Evolutionary conservation across 495 filamentous ascomycete species (phyloP).

Genomic region (Penicillium argentinense): DNA sequence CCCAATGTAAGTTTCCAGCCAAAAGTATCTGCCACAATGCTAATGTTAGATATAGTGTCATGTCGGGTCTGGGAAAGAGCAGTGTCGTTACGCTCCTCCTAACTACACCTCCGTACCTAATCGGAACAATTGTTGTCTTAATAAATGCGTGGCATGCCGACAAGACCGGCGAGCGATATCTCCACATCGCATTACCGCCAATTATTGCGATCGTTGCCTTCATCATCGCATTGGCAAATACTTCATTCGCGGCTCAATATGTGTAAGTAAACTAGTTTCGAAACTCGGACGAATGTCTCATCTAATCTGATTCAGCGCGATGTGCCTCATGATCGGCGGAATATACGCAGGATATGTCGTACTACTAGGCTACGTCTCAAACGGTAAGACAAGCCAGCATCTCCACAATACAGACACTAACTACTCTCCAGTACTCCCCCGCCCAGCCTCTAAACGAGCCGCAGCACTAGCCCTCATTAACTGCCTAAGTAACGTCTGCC

Average conservation of each 20-base stretch:
- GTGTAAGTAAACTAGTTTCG: conserved; percentile 4
- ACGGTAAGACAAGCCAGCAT: conserved; percentile 1
- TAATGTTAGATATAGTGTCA: conserved; percentile 5
- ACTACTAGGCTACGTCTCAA: conserved; percentile 63
- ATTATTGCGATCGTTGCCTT: conserved; percentile 65
- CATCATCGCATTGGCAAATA: conserved; percentile 64
- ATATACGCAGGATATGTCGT: conserved; percentile 59
- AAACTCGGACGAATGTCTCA: neutral
- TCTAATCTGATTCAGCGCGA: conserved; percentile 5
- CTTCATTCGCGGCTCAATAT: conserved; percentile 27
- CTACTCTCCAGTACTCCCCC: conserved; percentile 11
- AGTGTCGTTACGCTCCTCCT: conserved; percentile 52
- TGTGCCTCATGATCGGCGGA: conserved; percentile 19
- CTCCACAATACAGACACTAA: neutral
- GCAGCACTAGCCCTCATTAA: conserved; percentile 23
- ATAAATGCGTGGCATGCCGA: conserved; percentile 73
- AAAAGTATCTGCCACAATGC: neutral
- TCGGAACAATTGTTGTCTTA: conserved; percentile 65
- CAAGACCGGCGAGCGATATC: conserved; percentile 69
- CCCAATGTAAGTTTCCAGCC: conserved; percentile 37
- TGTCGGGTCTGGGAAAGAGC: conserved; percentile 14
- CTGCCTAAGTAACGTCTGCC: conserved; percentile 21
- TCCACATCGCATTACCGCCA: conserved; percentile 66
- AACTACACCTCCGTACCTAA: conserved; percentile 68
- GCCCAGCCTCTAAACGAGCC: conserved; percentile 23